phyloP scores from a whole-genome alignment of 2,329 filamentous ascomycete species.

The Alternaria solani region DNA sequence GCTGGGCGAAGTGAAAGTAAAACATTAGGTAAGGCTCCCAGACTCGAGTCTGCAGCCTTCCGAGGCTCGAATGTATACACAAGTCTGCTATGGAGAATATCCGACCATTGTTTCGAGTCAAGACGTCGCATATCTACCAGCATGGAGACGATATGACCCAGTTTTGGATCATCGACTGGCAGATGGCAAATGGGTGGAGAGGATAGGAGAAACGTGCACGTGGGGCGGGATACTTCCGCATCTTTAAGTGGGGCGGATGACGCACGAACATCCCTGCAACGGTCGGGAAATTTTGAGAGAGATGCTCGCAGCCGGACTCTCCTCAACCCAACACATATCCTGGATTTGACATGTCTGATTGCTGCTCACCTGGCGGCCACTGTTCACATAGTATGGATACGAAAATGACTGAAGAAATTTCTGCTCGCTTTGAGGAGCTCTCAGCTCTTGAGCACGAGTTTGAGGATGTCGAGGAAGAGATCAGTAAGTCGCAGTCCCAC shows the following conservation, averaged over 20 bases:
- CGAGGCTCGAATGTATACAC: not conserved
- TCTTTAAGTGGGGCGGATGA: conserved; percentile 12
- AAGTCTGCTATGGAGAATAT: not conserved
- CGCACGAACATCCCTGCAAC: conserved; percentile 18
- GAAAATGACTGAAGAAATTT: conserved; percentile 35
- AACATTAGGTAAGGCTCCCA: not conserved
- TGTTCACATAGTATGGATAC: conserved; percentile 31
- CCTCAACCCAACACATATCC: not conserved
- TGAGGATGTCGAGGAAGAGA: conserved; percentile 80
- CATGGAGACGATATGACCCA: not conserved
- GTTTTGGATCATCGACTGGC: not conserved
- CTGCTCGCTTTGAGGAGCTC: conserved; percentile 73
- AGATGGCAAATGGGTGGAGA: not conserved
- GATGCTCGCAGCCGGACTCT: conserved; percentile 15
- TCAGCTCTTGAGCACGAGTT: conserved; percentile 83
- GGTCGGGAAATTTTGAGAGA: conserved; percentile 24
- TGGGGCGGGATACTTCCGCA: conserved; percentile 23
- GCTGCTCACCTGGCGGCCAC: not conserved
- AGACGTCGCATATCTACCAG: not conserved
- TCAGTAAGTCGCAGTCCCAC: conserved; percentile 63
- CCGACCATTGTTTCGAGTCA: not conserved
- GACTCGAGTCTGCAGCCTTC: not conserved
- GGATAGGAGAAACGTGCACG: not conserved
- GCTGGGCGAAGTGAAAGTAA: not conserved
- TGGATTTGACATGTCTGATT: conserved; percentile 2